Evolutionary conservation across 1,284 basidiomycete species (phyloP), one percentile per base, ranked within the genome.

Genomic region (Athelia sp.): DNA sequence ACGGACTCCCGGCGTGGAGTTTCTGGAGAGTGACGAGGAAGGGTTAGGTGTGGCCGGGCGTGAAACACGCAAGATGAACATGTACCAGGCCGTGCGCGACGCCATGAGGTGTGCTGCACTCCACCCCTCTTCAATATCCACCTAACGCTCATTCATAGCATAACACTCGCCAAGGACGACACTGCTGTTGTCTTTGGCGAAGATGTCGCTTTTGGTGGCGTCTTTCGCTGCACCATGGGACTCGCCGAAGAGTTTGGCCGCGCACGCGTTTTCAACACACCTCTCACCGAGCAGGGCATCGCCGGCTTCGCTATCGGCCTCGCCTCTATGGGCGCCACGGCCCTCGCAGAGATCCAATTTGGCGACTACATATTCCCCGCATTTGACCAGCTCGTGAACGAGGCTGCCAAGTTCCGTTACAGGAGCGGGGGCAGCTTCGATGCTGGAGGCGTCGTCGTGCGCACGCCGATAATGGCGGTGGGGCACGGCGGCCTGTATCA

Each of bases 191-290:
- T 97, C 0, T 97, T 98, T 60, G 94, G 95, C n/a, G 93, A 83
- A 64, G 93, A 96, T 56, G 91, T 96, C 43, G 87, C 89, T 1
- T 96, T 96, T 56, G 93, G 93, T 15, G 93, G 94, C 4, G 94
- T 97, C 3, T 97, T 98, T 63, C 78, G 93, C 51, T 92, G 87
- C 55, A 88, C 87, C 0, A 87, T 89, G 87, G 94, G 94, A 13
- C 78, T 98, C 34, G 86, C 90, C 19, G 94, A 97, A 62, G 91
- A 95, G 64, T 98, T 93, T 63, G 94, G 93, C 32, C 80, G 84
- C 45, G 91, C 94, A 67, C 82, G 93, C 38, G 91, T 97, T n/a
- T 96, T 97, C 70, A 96, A 97, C 66, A 96, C 93, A 0, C 93
- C 93, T 4, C 66, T 96, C 48, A 94, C 91, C 0, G 93, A 96